Evolutionary conservation across 805 yeast genomes (phyloP), one percentile per base, ranked within the genome.

Genomic region (Cyberlindnera mississippiensis): DNA sequence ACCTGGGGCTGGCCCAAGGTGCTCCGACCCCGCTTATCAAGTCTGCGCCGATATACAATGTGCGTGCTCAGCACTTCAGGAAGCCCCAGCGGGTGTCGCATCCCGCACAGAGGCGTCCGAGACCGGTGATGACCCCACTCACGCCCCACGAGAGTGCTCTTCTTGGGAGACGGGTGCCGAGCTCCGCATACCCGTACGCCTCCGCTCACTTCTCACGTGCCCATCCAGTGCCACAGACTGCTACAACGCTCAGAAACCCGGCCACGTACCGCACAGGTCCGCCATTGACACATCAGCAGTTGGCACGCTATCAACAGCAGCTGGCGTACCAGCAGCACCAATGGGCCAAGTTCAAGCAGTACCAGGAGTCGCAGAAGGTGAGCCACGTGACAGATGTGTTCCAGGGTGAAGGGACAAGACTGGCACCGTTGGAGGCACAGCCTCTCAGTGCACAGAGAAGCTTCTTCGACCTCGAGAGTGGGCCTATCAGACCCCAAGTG

Each of bases 361-460:
- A 52, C 17, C 52, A 50, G 26, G 52, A 52, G n/a, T 46, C 53
- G 2, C 46, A 43, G 36, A 48, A 46, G 24, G 51, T 42, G 9
- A 50, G 40, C 31, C 63, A 67, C 34, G 77, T 73, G 2, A 67
- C 75, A 4, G 80, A 75, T 51, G 76, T 75, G 3, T 75, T 71
- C 49, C 66, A 64, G 40, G 73, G 72, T 3, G 75, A 72, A 44
- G 62, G 63, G 32, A 59, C 70, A 14, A 65, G 68, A 44, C 66
- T 62, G 16, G 80, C 80, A 0, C 80, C 80, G 10, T 51, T 72
- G 31, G 60, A 61, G 19, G 71, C 78, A 13, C 80, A 75, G 51
- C 80, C 80, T 4, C 58, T 74, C 9, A 67, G 73, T 31, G 72
- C 80, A 0, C 77, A 74, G 51, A 56, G 64, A 17, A 71, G 65